Conservation (phyloP, 2,329 filamentous ascomycete species). For the Phialophora verrucosa region DNA sequence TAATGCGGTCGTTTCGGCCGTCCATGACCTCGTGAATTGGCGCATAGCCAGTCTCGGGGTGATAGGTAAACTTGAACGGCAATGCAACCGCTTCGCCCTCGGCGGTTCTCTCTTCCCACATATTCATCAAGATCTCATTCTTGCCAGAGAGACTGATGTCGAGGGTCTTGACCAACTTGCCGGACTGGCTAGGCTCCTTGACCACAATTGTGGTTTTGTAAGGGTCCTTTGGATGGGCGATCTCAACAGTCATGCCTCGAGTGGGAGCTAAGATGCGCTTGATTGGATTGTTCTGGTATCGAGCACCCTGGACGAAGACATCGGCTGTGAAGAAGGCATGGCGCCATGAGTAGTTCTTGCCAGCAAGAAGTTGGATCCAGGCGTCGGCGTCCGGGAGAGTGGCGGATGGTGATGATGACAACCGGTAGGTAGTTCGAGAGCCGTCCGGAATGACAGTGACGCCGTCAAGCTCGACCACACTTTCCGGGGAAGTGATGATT, state of each 20-base stretch:
- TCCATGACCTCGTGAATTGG: constrained; percentile 97
- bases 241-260: constrained; percentile 87
- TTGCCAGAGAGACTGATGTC: constrained; percentile 77
- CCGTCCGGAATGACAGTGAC: constrained; percentile 80
- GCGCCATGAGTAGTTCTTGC: constrained; percentile 85
- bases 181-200: constrained; percentile 83
- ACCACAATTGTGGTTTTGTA: constrained; percentile 83
- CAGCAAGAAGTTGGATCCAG: constrained; percentile 88
- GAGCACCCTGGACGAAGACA: constrained; percentile 91
- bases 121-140: constrained; percentile 82
- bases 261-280: constrained; percentile 86
- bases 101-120: constrained; percentile 92
- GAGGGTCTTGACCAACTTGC: constrained; percentile 86
- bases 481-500: constrained; percentile 69
- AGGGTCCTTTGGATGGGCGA: constrained; percentile 79
- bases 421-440: constrained; percentile 80
- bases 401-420: constrained; percentile 75
- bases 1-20: constrained; percentile 94
- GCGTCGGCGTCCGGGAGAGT: constrained; percentile 78
- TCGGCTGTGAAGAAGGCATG: constrained; percentile 94
- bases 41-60: constrained; percentile 95
- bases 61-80: constrained; percentile 87
- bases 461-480: constrained; percentile 75
- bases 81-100: constrained; percentile 81
- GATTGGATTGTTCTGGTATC: constrained; percentile 97